Conservation (phyloP, 371 early-diverging fungal species). For the Circinella minor region DNA sequence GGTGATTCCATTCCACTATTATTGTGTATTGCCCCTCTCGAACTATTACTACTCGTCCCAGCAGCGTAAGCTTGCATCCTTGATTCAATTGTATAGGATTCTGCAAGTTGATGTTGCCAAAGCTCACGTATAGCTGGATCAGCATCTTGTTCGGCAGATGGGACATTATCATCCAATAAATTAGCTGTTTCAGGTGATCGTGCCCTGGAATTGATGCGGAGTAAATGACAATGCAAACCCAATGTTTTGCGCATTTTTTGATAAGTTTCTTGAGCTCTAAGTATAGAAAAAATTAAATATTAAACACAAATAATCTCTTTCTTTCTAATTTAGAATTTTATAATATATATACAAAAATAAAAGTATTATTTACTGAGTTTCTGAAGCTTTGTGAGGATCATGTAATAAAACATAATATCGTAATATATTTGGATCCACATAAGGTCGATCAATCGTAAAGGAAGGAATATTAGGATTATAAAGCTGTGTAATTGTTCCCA, state of each 20-base stretch:
- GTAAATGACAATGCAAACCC: slow-evolving; percentile 68
- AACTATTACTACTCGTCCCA: not conserved
- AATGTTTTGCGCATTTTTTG: slow-evolving; percentile 70
- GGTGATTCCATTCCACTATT: not conserved
- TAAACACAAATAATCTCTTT: not conserved
- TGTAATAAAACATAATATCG: slow-evolving; percentile 80
- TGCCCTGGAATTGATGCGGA: slow-evolving; percentile 60
- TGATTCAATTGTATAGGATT: slow-evolving; percentile 32
- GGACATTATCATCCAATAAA: slow-evolving; percentile 29
- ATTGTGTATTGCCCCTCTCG: too few species aligned
- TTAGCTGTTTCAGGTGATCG: slow-evolving; percentile 22
- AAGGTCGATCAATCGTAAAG: slow-evolving; percentile 66
- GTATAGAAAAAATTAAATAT: not conserved
- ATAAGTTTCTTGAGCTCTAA: slow-evolving; percentile 61
- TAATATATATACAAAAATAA: too few species aligned
- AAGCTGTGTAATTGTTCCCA: slow-evolving; percentile 67
- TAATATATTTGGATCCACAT: slow-evolving; percentile 68
- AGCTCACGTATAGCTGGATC: slow-evolving; percentile 20
- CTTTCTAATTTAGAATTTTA: not conserved
- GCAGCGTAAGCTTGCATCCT: slow-evolving; percentile 31
- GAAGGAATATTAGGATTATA: slow-evolving; percentile 60
- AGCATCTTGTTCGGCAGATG: slow-evolving; percentile 21
- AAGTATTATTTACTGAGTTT: slow-evolving; percentile 55
- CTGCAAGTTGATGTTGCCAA: slow-evolving; percentile 24
- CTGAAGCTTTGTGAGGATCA: slow-evolving; percentile 60